A percentile compares a stretch with the other conserved stretches of the same genome.
Conservation (phyloP, 2,329 filamentous ascomycete species). For the Ploettnerulaceae sp. region DNA sequence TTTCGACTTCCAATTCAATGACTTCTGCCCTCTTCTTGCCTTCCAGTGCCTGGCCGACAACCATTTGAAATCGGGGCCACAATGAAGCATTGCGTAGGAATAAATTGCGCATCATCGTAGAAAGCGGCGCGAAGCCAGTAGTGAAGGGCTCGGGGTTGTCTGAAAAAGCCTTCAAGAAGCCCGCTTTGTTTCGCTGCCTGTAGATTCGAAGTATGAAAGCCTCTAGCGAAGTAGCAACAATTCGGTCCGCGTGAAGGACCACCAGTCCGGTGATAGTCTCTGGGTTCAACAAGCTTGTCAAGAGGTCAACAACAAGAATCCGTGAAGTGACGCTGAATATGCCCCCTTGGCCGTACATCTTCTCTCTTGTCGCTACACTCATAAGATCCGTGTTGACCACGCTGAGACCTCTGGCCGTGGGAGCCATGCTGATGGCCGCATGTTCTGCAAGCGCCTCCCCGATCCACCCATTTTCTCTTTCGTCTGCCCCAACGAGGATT, state of each 20-base stretch:
- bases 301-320: conserved; percentile 87
- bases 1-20: conserved; percentile 91
- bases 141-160: conserved; percentile 90
- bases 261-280: conserved; percentile 83
- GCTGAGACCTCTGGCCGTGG: conserved; percentile 77
- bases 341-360: conserved; percentile 83
- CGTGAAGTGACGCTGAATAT: conserved; percentile 95
- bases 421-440: conserved; percentile 79
- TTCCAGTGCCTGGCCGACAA: conserved; percentile 83
- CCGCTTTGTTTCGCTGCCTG: conserved; percentile 86
- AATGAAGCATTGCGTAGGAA: conserved; percentile 85
- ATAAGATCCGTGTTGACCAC: conserved; percentile 94
- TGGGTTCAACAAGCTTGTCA: conserved; percentile 77
- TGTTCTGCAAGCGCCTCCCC: conserved; percentile 94
- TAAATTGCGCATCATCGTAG: conserved; percentile 86
- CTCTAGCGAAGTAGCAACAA: conserved; percentile 82
- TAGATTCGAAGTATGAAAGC: conserved; percentile 94
- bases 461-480: conserved; percentile 94
- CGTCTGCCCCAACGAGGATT: conserved; percentile 81
- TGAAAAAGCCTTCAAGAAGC: conserved; percentile 94
- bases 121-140: conserved; percentile 78
- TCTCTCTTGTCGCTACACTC: conserved; percentile 80
- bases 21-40: conserved; percentile 92
- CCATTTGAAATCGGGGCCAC: conserved; percentile 90
- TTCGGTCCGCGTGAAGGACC: conserved; percentile 81